These are phyloP conservation scores for Durio zibethinus DNA, from an alignment of 345 rosid species.

Conservation along the genomic window DNA sequence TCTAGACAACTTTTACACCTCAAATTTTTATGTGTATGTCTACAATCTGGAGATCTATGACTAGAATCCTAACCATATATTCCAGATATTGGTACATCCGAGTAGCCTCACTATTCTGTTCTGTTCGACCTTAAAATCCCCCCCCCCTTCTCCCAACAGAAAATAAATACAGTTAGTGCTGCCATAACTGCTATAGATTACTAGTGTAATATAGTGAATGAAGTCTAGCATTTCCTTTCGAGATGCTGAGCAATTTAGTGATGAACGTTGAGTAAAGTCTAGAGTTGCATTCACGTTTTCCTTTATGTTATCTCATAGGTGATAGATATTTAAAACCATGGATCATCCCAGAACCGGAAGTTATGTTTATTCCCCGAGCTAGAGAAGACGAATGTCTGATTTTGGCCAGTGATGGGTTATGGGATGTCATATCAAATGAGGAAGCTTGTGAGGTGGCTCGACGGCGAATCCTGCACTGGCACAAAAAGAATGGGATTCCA, in stretches of 20 bases:
- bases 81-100: not conserved
- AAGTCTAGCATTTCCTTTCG: not conserved
- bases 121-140: not conserved
- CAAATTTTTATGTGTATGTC: not conserved
- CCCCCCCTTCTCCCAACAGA: too few relatives aligned
- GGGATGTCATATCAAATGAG: slow-evolving; percentile 73
- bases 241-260: not conserved
- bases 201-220: not conserved
- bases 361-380: slow-evolving; percentile 54
- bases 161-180: not conserved
- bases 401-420: slow-evolving; percentile 69
- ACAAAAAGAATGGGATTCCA: slow-evolving; percentile 60
- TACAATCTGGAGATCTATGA: not conserved
- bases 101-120: not conserved
- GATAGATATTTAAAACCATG: slow-evolving; percentile 75
- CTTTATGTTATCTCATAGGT: slow-evolving; percentile 30
- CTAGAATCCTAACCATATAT: not conserved
- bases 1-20: not conserved
- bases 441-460: slow-evolving; percentile 74
- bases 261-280: not conserved
- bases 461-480: slow-evolving; percentile 69
- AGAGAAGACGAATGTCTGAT: slow-evolving; percentile 70
- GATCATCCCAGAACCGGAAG: slow-evolving; percentile 74
- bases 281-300: not conserved
- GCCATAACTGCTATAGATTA: not conserved